phyloP scores from a whole-genome alignment of 2,329 filamentous ascomycete species.

The Keithomyces neogunnii region DNA sequence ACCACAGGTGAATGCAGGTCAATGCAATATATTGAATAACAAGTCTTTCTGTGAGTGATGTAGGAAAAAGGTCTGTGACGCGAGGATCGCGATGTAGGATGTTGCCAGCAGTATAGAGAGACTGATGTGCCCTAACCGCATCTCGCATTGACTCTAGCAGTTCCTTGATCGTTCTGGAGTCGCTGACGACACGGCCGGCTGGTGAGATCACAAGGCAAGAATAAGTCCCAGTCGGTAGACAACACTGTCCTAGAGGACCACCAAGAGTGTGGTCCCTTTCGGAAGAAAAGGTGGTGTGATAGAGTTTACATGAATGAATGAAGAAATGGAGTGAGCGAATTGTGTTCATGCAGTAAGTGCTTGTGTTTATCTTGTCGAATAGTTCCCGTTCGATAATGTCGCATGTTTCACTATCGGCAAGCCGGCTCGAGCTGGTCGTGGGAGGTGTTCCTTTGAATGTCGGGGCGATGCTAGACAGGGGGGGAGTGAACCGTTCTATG shows the following conservation, averaged over 20 bases:
- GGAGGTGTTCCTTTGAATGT: conserved; percentile 6
- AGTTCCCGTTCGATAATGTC: conserved; percentile 6
- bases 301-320: too few species aligned
- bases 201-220: conserved; percentile 8
- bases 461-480: background rate
- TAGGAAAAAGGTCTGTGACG: conserved; percentile 27
- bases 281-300: too few species aligned
- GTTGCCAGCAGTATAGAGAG: conserved; percentile 19
- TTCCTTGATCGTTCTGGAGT: conserved; percentile 19
- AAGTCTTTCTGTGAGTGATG: too few species aligned
- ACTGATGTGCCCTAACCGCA: conserved; percentile 24
- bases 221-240: background rate
- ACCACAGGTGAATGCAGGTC: too few species aligned
- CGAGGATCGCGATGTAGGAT: too few species aligned
- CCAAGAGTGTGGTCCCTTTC: too few species aligned
- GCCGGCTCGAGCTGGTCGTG: conserved; percentile 2
- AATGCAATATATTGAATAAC: too few species aligned
- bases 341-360: conserved; percentile 6
- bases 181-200: conserved; percentile 9
- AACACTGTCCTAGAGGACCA: too few species aligned
- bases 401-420: conserved; percentile 7
- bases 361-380: conserved; percentile 7
- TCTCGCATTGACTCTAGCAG: conserved; percentile 25
- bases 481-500: too few species aligned
- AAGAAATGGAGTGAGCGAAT: too few species aligned